Base-by-base conservation (phyloP, 495 filamentous ascomycete species). In the Podospora pseudopauciseta region DNA sequence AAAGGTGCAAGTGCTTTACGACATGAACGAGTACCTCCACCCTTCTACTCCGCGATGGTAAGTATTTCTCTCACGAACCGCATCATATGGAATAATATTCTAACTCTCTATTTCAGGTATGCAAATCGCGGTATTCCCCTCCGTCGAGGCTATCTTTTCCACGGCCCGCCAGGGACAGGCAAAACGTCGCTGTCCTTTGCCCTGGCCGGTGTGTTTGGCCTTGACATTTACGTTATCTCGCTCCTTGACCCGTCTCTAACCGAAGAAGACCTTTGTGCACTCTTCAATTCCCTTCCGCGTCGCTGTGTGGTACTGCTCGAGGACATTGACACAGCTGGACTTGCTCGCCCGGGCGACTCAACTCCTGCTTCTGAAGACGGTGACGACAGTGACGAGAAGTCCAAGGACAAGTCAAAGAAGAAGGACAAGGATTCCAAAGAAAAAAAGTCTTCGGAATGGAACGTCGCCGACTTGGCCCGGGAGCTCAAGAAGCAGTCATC, bases 21-120 rank as follows among this genome's bases (percentile, higher is more conserved):
- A 97, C 76, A 91, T 97, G 75, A 92, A 93, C 77, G 93, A 97
- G 72, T 97, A 94, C 72, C 80, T 97, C 6, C 88, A 92, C 66
- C 89, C 91, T 0, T 80, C 83, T 2, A 93, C 90, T 2, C 81
- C 88, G 6, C 79, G 82, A 18, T 95, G 91, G 91, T 49, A 49
- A 5, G 39, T 49, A 49, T 11, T 16, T 49, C 39, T 16, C 2
- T 13, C 39, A 49, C 7, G 39, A 13, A 49, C 23, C 23, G 23
- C 23, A 49, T 49, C 39, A 49, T 32, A 1, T 49, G 39, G 39
- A 5, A 7, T 32, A 4, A 32, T 49, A 13, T 18, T 49, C 13
- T 49, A 49, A 49, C 15, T 49, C 15, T 49, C 39, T 6, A 11
- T 49, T 49, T 49, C 15, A 49, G 39, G 39, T 95, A 95, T 70